These are phyloP conservation scores for Salix brachista DNA, from an alignment of 345 rosid genomes.

Conservation along the genomic window DNA sequence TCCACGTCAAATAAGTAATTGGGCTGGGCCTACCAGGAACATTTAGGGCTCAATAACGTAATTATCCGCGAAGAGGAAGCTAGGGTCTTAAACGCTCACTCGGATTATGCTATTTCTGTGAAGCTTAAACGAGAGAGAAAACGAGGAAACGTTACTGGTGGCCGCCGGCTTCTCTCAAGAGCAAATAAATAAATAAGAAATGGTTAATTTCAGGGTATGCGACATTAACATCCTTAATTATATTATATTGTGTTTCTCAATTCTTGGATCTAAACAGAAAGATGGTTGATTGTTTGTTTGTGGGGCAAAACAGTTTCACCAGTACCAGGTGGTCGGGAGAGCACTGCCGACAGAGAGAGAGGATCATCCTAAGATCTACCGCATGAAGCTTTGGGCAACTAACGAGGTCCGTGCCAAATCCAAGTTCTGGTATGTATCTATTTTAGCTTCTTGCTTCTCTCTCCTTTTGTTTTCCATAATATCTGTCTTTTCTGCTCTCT, in stretches of 20 bases:
- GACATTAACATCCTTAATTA: too few species aligned
- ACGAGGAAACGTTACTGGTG: neutral
- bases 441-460: neutral
- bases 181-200: neutral
- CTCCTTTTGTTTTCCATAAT: neutral
- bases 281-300: neutral
- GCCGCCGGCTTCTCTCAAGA: neutral
- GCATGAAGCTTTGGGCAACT: constrained; percentile 66
- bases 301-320: constrained; percentile 40
- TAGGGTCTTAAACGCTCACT: neutral
- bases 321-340: constrained; percentile 69
- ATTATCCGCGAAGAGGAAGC: neutral
- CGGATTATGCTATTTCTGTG: neutral
- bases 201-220: constrained; percentile 2
- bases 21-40: neutral
- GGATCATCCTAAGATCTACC: constrained; percentile 50
- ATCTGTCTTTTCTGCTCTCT: neutral
- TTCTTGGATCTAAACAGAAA: neutral
- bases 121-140: neutral
- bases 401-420: constrained; percentile 63
- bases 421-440: constrained; percentile 50
- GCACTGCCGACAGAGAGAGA: constrained; percentile 56
- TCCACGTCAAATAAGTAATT: neutral
- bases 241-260: neutral
- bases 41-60: neutral